Conservation (phyloP, 495 filamentous ascomycete genomes). For the Xylaria telfairii region DNA sequence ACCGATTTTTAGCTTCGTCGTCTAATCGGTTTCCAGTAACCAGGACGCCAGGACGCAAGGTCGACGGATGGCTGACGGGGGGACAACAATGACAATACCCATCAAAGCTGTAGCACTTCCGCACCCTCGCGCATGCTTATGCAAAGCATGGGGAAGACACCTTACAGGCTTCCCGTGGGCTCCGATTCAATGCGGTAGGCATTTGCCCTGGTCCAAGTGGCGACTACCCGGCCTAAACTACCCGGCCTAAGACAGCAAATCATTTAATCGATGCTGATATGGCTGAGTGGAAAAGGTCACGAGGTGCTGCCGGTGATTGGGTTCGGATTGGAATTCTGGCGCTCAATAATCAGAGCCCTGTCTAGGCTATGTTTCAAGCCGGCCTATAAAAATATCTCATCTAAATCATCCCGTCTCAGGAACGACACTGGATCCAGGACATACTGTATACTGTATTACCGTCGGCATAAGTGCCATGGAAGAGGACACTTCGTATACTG, state of each 20-base stretch:
- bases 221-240: not conserved
- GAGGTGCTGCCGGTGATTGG: conserved; percentile 2
- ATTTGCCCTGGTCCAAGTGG: not conserved
- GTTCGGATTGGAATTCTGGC: not conserved
- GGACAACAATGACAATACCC: not conserved
- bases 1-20: not conserved
- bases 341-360: conserved; percentile 5
- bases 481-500: not conserved
- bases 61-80: not conserved
- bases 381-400: conserved; percentile 18
- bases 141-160: not conserved
- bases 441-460: not conserved
- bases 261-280: not conserved
- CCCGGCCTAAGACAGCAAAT: not conserved
- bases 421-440: not conserved
- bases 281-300: not conserved
- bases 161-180: not conserved
- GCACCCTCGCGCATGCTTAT: not conserved
- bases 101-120: not conserved
- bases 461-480: not conserved
- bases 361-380: conserved; percentile 15
- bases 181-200: not conserved
- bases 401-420: conserved; percentile 1
- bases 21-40: not conserved
- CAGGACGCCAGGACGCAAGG: not conserved